Evolutionary conservation across 108 stramenopile species (phyloP).

Genomic region (Stephanodiscus triporus): DNA sequence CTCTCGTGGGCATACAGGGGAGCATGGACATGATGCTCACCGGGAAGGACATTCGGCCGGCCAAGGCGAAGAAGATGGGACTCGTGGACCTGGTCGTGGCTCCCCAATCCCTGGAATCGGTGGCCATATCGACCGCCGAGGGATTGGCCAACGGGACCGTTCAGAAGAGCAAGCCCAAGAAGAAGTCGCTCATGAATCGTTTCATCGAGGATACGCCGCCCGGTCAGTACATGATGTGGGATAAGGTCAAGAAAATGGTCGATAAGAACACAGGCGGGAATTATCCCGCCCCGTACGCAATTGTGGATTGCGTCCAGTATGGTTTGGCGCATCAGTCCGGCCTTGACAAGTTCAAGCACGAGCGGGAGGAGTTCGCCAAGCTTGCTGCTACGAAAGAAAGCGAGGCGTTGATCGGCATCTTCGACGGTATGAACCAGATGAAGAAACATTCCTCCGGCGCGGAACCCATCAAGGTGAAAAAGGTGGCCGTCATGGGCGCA

Average conservation of each 20-base stretch:
- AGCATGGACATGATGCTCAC: slow-evolving; percentile 98
- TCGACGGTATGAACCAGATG: slow-evolving; percentile 93
- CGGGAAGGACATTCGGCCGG: slow-evolving; percentile 94
- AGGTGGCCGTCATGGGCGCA: slow-evolving; percentile 96
- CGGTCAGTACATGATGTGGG: slow-evolving; percentile 92
- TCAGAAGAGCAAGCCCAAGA: slow-evolving; percentile 85
- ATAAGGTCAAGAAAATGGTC: slow-evolving; percentile 91
- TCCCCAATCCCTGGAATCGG: slow-evolving; percentile 83
- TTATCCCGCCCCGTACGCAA: slow-evolving; percentile 95
- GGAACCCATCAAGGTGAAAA: slow-evolving; percentile 70
- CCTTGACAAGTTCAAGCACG: slow-evolving; percentile 79
- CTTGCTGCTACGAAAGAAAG: slow-evolving; percentile 96
- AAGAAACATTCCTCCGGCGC: slow-evolving; percentile 91
- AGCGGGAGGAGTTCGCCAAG: slow-evolving; percentile 95
- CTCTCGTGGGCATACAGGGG: slow-evolving; percentile 89
- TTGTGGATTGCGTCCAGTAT: slow-evolving; percentile 93
- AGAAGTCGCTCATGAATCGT: slow-evolving; percentile 78
- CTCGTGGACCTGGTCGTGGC: slow-evolving; percentile 95
- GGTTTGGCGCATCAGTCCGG: slow-evolving; percentile 78
- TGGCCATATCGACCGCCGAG: slow-evolving; percentile 86
- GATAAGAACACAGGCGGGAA: slow-evolving; percentile 94
- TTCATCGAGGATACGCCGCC: slow-evolving; percentile 91
- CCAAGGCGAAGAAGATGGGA: slow-evolving; percentile 98
- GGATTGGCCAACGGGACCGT: slow-evolving; percentile 87
- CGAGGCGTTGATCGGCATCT: slow-evolving; percentile 94